Base-by-base conservation (phyloP, 1,139 yeast species). In the Yamadazyma trypodendri region DNA sequence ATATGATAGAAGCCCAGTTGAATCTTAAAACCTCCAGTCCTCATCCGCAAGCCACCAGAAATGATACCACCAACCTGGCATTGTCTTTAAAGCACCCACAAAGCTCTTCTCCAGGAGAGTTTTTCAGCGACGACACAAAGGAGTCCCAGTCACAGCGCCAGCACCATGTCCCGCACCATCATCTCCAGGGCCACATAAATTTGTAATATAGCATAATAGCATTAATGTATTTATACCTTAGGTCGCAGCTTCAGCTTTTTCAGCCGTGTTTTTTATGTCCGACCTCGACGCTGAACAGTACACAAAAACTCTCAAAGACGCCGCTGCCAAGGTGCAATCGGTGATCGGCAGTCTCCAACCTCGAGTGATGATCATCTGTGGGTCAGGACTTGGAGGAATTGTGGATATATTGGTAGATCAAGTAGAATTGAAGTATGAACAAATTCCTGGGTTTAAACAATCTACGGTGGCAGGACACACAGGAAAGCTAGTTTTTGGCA, bases 381-480 rank as follows among this genome's bases (percentile, higher is more conserved):
- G 98, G 5, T 87, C 97, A 3, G 97, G 97, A 0, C 70, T 92
- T 12, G 95, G 96, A 8, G 95, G 95, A 0, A 82, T 92, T 37
- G 84, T 92, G 2, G 67, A 77, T 36, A 61, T 72, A 45, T 56
- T 83, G 41, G 51, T 65, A 2, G 65, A 61, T 33, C 59, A 56
- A 38, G 58, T 76, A 29, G 77, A 73, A 49, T 70, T 92, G 24
- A 65, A 81, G 1, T 92, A 89, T 56, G 51, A 60, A 5, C 70
- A 74, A 1, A 85, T 92, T 36, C 97, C 97, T 0, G 88, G 94
- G 1, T 90, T 90, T 61, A 76, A 75, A 53, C 56, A 65, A 1
- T 84, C 96, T 2, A 90, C 97, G 0, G 96, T 90, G 2, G 79
- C 80, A 7, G 98, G 97, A 0, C 98, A 92, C 56, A 82, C 80